These are phyloP conservation scores for Calocera viscosa DNA, from an alignment of 768 basidiomycete species.

Conservation along the genomic window DNA sequence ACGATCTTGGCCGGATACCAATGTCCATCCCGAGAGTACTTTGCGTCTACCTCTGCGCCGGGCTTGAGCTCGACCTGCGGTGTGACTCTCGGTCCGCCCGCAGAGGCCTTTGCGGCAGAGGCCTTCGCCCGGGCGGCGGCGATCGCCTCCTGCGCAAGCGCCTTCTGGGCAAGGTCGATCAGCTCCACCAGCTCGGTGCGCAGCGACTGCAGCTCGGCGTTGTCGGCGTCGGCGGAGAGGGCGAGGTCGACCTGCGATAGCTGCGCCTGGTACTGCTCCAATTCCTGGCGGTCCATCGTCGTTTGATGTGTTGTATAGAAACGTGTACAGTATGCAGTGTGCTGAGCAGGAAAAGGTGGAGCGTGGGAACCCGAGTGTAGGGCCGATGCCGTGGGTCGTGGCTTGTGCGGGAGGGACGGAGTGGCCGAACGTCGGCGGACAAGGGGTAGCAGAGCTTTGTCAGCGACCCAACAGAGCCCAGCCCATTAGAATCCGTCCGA, in stretches of 20 bases:
- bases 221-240: slow-evolving; percentile 60
- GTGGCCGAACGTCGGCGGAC: no score
- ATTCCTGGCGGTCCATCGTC: slow-evolving; percentile 52
- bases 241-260: slow-evolving; percentile 79
- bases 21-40: slow-evolving; percentile 68
- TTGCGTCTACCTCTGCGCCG: slow-evolving; percentile 75
- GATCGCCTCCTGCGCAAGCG: slow-evolving; percentile 54
- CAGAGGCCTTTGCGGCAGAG: slow-evolving; percentile 34
- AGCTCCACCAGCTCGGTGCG: slow-evolving; percentile 70
- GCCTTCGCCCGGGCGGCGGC: slow-evolving; percentile 30
- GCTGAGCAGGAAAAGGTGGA: background rate
- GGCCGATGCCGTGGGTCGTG: no score
- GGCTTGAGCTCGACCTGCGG: slow-evolving; percentile 40
- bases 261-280: slow-evolving; percentile 72
- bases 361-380: no score
- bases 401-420: no score
- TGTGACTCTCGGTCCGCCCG: slow-evolving; percentile 24
- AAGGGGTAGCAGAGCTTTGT: no score
- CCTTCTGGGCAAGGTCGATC: slow-evolving; percentile 63
- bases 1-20: slow-evolving; percentile 88
- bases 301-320: background rate
- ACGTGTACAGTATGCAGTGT: background rate
- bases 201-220: slow-evolving; percentile 57
- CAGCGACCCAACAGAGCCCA: no score
- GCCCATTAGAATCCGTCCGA: no score